Base-by-base conservation (phyloP, 345 rosid genomes). In the Xanthoceras sorbifolium region DNA sequence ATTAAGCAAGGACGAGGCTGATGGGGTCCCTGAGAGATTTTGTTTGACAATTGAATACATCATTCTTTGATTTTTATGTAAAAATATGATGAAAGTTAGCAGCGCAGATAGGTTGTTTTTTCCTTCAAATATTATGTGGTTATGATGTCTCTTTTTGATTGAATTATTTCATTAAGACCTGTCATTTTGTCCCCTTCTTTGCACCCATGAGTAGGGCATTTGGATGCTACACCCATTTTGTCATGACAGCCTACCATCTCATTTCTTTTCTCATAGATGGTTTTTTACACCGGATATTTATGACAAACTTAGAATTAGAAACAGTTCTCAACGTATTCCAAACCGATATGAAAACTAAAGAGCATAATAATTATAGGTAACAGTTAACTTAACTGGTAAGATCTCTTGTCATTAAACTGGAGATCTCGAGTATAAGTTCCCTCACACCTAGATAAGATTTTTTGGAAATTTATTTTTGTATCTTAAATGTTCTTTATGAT, bases 111-210 rank as follows among this genome's bases (percentile, higher is more conserved):
- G 40, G n/a, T n/a, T n/a, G n/a, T n/a, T n/a, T 23, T 62, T 20
- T 59, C 40, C 61, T n/a, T 63, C 20, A 18, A 61, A 0, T 44
- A 73, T 77, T 18, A 50, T 77, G 14, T 76, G 63, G 75, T 23
- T 42, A 23, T 69, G 38, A 57, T 77, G 78, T 66, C 38, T 46
- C 40, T 25, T 12, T 64, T 22, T 44, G 71, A 70, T 69, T 79
- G 25, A 44, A 64, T 74, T 70, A 46, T 78, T 57, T 34, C 76
- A 78, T 23, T 44, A 42, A 69, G 75, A 77, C 69, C 44, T 22
- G 28, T 44, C 73, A 50, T 71, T 31, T 25, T 67, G 62, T 67
- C 69, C 79, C 9, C 54, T 28, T 38, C 34, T 44, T 2, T 18
- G 18, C 68, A 31, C 0, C 0, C 36, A 23, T 25, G 2, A 4